Conservation (phyloP, 257 asterid genomes). For the Solanum sitiens region DNA sequence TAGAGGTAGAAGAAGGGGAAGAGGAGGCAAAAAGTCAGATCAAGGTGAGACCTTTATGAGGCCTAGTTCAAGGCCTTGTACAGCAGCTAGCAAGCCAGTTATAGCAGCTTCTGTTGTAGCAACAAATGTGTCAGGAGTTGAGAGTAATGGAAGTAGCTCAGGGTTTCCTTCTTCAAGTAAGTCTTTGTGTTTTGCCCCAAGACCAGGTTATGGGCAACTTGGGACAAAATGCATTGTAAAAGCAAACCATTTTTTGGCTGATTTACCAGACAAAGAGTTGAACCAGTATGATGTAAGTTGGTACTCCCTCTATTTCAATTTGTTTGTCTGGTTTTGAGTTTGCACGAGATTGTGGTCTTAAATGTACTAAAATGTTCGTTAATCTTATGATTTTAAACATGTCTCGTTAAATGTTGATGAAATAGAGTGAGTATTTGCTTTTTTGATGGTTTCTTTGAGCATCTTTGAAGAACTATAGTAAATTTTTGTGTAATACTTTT, state of each 20-base stretch:
- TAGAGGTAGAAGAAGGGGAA: constrained; percentile 72
- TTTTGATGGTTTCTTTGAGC: not conserved
- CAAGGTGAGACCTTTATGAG: constrained; percentile 67
- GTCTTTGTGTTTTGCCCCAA: constrained; percentile 54
- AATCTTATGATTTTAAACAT: not conserved
- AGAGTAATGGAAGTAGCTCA: not conserved
- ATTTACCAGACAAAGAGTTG: constrained; percentile 88
- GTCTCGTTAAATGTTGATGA: too few relatives aligned
- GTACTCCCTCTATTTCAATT: not conserved
- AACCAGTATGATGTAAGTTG: constrained; percentile 91
- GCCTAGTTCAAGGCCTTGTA: constrained; percentile 89
- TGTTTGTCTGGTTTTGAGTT: not conserved
- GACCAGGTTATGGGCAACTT: constrained; percentile 91
- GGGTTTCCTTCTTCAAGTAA: constrained; percentile 72
- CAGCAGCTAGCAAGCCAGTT: constrained; percentile 42
- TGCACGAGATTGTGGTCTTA: not conserved
- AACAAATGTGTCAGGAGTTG: not conserved
- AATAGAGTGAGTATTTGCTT: not conserved
- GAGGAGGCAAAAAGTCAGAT: constrained; percentile 83
- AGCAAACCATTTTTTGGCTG: constrained; percentile 96
- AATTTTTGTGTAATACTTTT: constrained; percentile 12
- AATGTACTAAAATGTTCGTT: not conserved
- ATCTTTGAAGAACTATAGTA: constrained; percentile 1
- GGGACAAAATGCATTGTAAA: constrained; percentile 93
- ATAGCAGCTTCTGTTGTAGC: not conserved